Base-by-base conservation (phyloP, 2,329 filamentous ascomycete species). In the Orbilia javanica region DNA sequence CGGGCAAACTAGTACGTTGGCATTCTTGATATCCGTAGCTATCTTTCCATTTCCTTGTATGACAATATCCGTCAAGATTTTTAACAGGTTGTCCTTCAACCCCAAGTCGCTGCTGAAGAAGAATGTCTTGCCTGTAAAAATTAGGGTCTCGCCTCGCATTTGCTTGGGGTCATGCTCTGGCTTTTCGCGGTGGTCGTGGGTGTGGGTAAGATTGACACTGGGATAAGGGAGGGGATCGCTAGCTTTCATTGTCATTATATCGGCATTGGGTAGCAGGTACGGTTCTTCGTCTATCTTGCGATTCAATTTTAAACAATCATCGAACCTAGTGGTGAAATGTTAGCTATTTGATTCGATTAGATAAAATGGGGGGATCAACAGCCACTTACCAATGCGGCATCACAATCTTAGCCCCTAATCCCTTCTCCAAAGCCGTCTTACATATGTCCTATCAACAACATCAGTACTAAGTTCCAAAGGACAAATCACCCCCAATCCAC, bases 251-350 rank as follows among this genome's bases (percentile, higher is more conserved):
- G 86, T 87, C n/a, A 97, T 86, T 36, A 97, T 92, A 80, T 96
- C 93, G 0, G 96, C 92, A 80, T 98, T 87, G 0, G 96, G 96
- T 0, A 98, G 87, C 20, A 89, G 85, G 83, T 99, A 99, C 0
- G 96, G 96, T 5, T 87, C 86, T 83, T 99, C 96, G 81, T 93
- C 92, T 81, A 99, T 97, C 75, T 93, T 90, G 84, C 93, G 94
- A 62, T 95, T 94, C 29, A 99, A 89, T 84, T 93, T 96, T 81
- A 99, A 89, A 84, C 96, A 99, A 83, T 97, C 95, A 81, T 98
- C 95, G 83, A 99, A 97, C 94, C 92, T 94, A 52, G 6, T 25
- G 10, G 7, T 39, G 29, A n/a, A 39, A 39, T 11, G 71, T 83
- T 79, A 84, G 82, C 62, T 78, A 42, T 57, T 29, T 44, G 34